Percentiles rank a stretch among this genome's conserved stretches.
These are phyloP conservation scores for Lasiosphaeria miniovina DNA, from an alignment of 495 filamentous ascomycete species.

Conservation along the genomic window DNA sequence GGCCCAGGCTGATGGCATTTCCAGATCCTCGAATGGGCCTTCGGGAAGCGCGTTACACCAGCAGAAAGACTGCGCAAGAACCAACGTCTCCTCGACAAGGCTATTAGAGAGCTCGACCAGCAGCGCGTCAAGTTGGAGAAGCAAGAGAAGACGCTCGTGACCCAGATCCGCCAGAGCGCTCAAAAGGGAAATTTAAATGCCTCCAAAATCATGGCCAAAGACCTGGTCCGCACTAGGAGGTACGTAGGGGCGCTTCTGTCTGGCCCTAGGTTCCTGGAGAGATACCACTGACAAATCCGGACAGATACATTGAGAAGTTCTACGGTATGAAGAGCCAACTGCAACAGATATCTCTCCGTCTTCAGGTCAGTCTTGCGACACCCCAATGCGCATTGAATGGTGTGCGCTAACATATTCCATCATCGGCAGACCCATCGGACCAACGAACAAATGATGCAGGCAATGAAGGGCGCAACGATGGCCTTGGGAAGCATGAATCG, in stretches of 20 bases:
- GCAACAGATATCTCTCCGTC: constrained; percentile 89
- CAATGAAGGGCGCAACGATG: constrained; percentile 95
- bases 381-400: background rate
- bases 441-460: constrained; percentile 99
- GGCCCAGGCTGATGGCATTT: constrained; percentile 20
- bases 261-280: constrained; percentile 4
- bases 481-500: constrained; percentile 94
- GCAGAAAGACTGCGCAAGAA: constrained; percentile 95
- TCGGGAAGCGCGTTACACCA: constrained; percentile 97
- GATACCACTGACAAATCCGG: background rate
- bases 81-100: constrained; percentile 93
- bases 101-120: constrained; percentile 90
- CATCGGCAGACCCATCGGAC: constrained; percentile 79
- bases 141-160: constrained; percentile 93
- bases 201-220: constrained; percentile 96
- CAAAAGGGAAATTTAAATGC: constrained; percentile 97
- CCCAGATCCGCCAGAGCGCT: constrained; percentile 95
- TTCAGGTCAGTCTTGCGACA: constrained; percentile 62
- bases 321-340: constrained; percentile 96
- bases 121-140: constrained; percentile 93
- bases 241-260: constrained; percentile 31
- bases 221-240: constrained; percentile 88
- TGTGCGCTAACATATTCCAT: constrained; percentile 12
- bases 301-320: constrained; percentile 94
- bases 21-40: constrained; percentile 96